Evolutionary conservation across 495 filamentous ascomycete genomes (phyloP).

Genomic region (Aspergillus olivimuriae): DNA sequence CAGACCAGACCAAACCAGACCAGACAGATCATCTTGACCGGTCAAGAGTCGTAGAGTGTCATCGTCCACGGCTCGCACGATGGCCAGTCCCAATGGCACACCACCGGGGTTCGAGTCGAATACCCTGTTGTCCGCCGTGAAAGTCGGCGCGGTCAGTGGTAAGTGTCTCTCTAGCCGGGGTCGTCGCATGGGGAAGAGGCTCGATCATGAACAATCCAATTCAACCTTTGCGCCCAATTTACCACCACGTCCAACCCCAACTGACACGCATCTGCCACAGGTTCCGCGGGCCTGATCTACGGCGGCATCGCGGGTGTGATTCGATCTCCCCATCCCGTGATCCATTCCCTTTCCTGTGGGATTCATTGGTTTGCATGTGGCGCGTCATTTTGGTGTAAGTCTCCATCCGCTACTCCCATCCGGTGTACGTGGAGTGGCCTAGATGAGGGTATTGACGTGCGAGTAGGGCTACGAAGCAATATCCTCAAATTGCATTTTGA

Average conservation of each 20-base stretch:
- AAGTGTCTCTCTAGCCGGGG: no score
- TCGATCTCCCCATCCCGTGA: constrained; percentile 53
- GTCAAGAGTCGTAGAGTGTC: no score
- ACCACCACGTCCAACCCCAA: no score
- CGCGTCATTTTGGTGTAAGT: constrained; percentile 68
- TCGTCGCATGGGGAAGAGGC: no score
- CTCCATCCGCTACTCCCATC: constrained; percentile 1
- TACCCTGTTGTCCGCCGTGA: constrained; percentile 35
- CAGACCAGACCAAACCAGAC: no score
- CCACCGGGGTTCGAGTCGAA: constrained; percentile 11
- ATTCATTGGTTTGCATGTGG: constrained; percentile 77
- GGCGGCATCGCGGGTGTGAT: constrained; percentile 66
- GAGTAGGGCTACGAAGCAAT: constrained; percentile 35
- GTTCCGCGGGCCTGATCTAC: constrained; percentile 60
- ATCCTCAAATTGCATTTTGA: constrained; percentile 35
- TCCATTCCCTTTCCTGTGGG: constrained; percentile 67
- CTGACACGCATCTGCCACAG: constrained; percentile 31
- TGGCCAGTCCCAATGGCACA: constrained; percentile 21
- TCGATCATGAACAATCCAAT: no score
- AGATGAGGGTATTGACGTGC: constrained; percentile 3
- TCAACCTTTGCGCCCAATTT: no score
- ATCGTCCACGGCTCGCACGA: constrained; percentile 15
- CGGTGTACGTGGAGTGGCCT: no score
- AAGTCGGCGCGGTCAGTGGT: constrained; percentile 49
- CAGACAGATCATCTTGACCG: no score